phyloP scores from a whole-genome alignment of 768 basidiomycete species.

The Lentinula edodes region DNA sequence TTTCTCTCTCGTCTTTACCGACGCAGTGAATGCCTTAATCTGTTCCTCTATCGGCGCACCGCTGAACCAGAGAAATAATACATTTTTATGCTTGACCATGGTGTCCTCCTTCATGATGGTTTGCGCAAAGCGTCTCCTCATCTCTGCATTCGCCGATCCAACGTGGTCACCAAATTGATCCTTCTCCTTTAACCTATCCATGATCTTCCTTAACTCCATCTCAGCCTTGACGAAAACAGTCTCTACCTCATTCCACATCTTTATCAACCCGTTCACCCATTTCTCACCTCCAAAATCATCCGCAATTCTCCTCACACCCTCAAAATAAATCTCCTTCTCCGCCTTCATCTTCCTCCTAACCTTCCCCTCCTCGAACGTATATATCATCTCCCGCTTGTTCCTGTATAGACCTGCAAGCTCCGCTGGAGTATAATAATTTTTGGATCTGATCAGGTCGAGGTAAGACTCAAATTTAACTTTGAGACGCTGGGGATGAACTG shows the following conservation, averaged over 20 bases:
- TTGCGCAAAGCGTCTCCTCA: conserved; percentile 5
- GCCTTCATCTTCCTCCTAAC: background rate
- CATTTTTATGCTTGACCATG: background rate
- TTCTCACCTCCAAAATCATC: conserved; percentile 10
- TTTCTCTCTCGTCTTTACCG: background rate
- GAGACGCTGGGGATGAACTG: conserved; percentile 6
- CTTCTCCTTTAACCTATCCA: background rate
- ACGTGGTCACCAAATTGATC: background rate
- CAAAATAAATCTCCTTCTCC: background rate
- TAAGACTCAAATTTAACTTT: conserved; percentile 12
- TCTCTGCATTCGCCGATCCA: background rate
- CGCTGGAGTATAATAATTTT: background rate
- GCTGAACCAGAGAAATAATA: conserved; percentile 5
- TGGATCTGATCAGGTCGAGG: conserved; percentile 4
- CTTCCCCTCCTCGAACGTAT: conserved; percentile 1
- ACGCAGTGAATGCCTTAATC: background rate
- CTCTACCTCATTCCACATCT: conserved; percentile 4
- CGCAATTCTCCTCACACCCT: background rate
- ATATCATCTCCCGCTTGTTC: background rate
- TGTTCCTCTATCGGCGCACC: conserved; percentile 3
- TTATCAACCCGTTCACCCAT: conserved; percentile 1
- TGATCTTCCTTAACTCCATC: background rate
- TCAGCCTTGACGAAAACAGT: conserved; percentile 7
- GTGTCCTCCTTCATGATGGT: conserved; percentile 1
- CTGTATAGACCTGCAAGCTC: conserved; percentile 2